Evolutionary conservation across 306 rosid species (phyloP), one percentile per base, ranked within the genome.

Genomic region (Mimosa bimucronata): DNA sequence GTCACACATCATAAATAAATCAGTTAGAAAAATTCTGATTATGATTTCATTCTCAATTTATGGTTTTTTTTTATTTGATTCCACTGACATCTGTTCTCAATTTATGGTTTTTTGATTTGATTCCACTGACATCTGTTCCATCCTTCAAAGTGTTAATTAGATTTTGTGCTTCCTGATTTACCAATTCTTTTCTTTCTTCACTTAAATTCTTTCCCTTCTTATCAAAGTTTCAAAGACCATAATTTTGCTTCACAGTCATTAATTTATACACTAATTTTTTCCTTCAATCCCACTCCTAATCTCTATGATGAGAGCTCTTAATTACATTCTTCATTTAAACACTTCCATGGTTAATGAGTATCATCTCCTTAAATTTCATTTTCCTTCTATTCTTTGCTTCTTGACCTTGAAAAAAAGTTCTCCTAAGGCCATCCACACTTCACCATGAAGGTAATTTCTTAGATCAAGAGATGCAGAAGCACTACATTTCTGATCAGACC

Each of bases 191-290:
- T 53, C 69, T 34, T 74, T 55, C 62, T 67, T 28, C 67, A 55
- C 21, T 21, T 70, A 52, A n/a, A n/a, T 55, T 42, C 58, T 44
- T 45, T 21, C 26, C 58, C 38, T 75, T 52, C 45, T 79, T 79
- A 46, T 62, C 7, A 9, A 28, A 69, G 76, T 71, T 80, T 64
- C 72, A 76, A 64, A 8, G 58, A 50, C 38, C 72, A 67, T 38
- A 67, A 67, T 10, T 67, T 19, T 2, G 9, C 25, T n/a, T n/a
- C 48, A 38, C 2, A 31, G 40, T 67, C 30, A 67, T 67, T 67
- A 34, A 66, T 37, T 66, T 34, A 45, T 67, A 37, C 44, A 16
- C 21, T 41, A 41, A 4, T 68, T 29, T 21, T 23, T 0, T 19
- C 8, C 13, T 6, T 11, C 21, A 61, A 79, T 71, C 53, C 41